phyloP scores from a whole-genome alignment of 495 filamentous ascomycete species.

The Entonaema liquescens region DNA sequence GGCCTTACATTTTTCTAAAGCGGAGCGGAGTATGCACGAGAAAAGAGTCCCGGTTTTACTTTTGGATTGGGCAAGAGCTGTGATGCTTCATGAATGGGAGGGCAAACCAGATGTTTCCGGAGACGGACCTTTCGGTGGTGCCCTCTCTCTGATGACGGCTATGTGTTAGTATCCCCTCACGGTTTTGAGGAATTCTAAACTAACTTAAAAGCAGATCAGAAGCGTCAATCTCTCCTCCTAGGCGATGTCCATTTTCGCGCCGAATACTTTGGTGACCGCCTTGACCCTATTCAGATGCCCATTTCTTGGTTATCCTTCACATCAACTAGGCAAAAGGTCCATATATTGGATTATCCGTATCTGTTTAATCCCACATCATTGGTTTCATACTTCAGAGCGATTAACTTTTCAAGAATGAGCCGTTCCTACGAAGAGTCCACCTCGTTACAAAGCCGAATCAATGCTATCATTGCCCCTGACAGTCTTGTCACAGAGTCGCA shows the following conservation, averaged over 20 bases:
- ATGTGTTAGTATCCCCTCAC: conserved; percentile 64
- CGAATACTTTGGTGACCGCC: conserved; percentile 76
- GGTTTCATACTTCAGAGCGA: conserved; percentile 86
- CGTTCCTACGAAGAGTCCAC: conserved; percentile 75
- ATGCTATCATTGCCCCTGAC: conserved; percentile 63
- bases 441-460: conserved; percentile 67
- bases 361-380: conserved; percentile 76
- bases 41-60: conserved; percentile 63
- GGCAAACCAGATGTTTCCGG: conserved; percentile 72
- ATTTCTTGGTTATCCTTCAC: conserved; percentile 72
- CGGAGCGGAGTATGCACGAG: conserved; percentile 58
- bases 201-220: conserved; percentile 57
- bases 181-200: conserved; percentile 16
- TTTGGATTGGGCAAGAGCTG: conserved; percentile 80
- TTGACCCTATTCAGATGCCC: conserved; percentile 81
- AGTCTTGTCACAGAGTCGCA: conserved; percentile 55
- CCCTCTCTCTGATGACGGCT: conserved; percentile 76
- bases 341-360: conserved; percentile 83
- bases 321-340: conserved; percentile 68
- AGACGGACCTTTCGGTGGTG: conserved; percentile 73
- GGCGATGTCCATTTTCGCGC: conserved; percentile 74
- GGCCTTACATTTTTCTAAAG: conserved; percentile 56
- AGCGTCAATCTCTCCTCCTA: conserved; percentile 69
- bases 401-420: conserved; percentile 86
- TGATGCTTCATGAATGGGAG: conserved; percentile 81